A percentile compares a stretch with the other conserved stretches of the same genome.
Conservation (phyloP, 192 early-diverging fungal genomes). For the Irineochytrium annulatum region DNA sequence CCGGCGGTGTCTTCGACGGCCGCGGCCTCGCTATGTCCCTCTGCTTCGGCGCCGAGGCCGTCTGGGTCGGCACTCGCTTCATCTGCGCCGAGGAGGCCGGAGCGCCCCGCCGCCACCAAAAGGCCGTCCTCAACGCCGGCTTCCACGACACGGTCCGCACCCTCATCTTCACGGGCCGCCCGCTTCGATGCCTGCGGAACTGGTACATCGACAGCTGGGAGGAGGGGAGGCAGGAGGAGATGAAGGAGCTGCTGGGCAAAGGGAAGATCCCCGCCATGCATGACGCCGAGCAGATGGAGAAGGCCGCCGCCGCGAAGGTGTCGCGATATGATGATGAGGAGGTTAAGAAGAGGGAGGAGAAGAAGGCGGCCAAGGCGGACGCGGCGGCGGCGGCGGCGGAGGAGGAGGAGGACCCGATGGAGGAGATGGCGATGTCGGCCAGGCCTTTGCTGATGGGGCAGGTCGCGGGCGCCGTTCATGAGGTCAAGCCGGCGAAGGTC, state of each 20-base stretch:
- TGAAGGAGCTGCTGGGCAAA: constrained; percentile 2
- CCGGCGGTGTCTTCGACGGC: constrained; percentile 39
- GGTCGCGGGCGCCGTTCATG: constrained; percentile 29
- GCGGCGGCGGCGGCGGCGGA: constrained; percentile 13
- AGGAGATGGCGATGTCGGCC: constrained; percentile 7
- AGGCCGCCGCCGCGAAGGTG: too few species aligned
- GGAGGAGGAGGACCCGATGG: constrained; percentile 1
- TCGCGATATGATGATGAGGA: too few species aligned
- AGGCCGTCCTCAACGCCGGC: constrained; percentile 29
- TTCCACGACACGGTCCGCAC: constrained; percentile 37
- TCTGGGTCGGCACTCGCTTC: constrained; percentile 43
- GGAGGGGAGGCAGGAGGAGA: constrained; percentile 24
- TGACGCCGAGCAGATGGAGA: too few species aligned
- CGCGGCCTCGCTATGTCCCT: constrained; percentile 34
- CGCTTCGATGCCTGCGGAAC: constrained; percentile 24
- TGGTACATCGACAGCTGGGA: constrained; percentile 22
- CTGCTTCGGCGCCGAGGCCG: constrained; percentile 29
- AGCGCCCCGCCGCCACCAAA: constrained; percentile 26
- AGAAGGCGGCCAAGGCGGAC: too few species aligned
- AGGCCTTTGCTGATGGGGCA: constrained; percentile 36
- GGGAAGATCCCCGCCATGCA: constrained; percentile 32
- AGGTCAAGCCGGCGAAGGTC: constrained; percentile 34
- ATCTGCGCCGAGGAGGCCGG: constrained; percentile 35
- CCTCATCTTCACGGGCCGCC: constrained; percentile 30
- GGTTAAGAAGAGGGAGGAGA: too few species aligned